Conservation (phyloP, 1,284 basidiomycete genomes). For the Irpex lacteus region DNA sequence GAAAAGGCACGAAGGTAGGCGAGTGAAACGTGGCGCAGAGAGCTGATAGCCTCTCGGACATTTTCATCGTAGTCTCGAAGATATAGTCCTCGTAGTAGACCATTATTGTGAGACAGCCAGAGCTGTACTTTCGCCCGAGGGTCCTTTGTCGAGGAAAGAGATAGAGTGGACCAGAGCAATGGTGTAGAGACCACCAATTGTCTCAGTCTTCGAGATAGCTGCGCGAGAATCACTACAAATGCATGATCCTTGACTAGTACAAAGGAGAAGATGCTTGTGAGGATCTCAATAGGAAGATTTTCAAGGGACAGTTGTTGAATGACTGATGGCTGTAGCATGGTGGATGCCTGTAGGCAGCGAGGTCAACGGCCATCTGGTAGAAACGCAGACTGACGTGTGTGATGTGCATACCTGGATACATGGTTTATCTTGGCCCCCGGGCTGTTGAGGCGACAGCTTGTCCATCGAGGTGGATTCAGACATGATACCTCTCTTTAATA, state of each 20-base stretch:
- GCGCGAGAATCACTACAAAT: constrained; percentile 44
- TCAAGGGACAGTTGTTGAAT: too few species aligned
- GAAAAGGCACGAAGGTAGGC: constrained; percentile 18
- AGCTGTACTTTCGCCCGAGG: constrained; percentile 48
- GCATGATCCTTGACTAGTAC: constrained; percentile 41
- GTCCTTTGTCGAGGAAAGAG: constrained; percentile 38
- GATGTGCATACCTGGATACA: too few species aligned
- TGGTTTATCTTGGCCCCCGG: too few species aligned
- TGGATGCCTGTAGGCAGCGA: too few species aligned
- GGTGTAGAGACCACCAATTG: constrained; percentile 46
- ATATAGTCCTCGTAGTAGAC: constrained; percentile 42
- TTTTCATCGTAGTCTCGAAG: constrained; percentile 28
- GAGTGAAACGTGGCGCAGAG: constrained; percentile 29
- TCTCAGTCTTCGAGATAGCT: constrained; percentile 62
- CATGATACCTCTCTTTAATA: too few species aligned
- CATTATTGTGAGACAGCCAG: constrained; percentile 55
- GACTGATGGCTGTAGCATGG: too few species aligned
- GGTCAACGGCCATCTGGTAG: too few species aligned
- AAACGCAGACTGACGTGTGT: too few species aligned
- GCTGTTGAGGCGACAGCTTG: too few species aligned
- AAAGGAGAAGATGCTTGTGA: constrained; percentile 49
- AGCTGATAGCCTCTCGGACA: constrained; percentile 15
- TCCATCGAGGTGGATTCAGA: too few species aligned
- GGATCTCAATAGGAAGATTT: constrained; percentile 44
- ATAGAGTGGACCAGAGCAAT: constrained; percentile 56